Conservation (phyloP, 106 monocot species). For the Dendrobium catenatum region DNA sequence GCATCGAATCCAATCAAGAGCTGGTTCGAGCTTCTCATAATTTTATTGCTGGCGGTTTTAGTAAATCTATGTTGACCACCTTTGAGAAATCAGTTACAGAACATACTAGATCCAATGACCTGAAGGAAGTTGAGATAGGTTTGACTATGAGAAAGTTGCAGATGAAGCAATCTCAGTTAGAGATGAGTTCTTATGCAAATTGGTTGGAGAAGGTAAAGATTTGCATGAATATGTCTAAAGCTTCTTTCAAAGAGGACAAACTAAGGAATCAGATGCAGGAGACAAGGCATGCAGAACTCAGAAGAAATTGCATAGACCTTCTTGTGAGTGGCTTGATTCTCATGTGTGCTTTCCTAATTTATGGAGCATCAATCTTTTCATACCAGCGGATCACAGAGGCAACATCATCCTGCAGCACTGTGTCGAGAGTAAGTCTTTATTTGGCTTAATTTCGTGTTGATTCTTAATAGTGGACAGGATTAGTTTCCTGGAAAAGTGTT, state of each 20-base stretch:
- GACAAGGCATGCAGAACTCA: slow-evolving; percentile 50
- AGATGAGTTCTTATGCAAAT: slow-evolving; percentile 56
- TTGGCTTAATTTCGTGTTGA: not conserved
- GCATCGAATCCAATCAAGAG: slow-evolving; percentile 21
- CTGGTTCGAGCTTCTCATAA: slow-evolving; percentile 26
- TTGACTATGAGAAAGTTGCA: slow-evolving; percentile 59
- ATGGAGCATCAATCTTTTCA: slow-evolving; percentile 61
- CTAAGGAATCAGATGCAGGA: slow-evolving; percentile 75
- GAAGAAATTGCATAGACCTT: slow-evolving; percentile 61
- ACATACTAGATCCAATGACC: slow-evolving; percentile 76
- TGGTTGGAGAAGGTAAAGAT: slow-evolving; percentile 65
- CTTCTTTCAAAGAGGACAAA: slow-evolving; percentile 78
- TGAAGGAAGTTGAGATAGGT: slow-evolving; percentile 76
- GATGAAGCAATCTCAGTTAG: slow-evolving; percentile 63
- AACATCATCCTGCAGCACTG: slow-evolving; percentile 48
- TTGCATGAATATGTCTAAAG: slow-evolving; percentile 63
- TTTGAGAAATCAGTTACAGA: slow-evolving; percentile 71
- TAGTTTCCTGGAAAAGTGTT: no score
- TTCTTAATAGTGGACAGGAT: no score
- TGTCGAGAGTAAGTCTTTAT: slow-evolving; percentile 29
- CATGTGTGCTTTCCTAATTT: slow-evolving; percentile 65
- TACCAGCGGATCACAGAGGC: slow-evolving; percentile 67
- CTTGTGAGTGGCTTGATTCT: slow-evolving; percentile 73
- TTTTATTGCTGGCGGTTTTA: slow-evolving; percentile 9
- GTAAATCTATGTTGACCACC: slow-evolving; percentile 41